phyloP scores from a whole-genome alignment of 2,329 filamentous ascomycete species.

The Proliferodiscus dingleyae region DNA sequence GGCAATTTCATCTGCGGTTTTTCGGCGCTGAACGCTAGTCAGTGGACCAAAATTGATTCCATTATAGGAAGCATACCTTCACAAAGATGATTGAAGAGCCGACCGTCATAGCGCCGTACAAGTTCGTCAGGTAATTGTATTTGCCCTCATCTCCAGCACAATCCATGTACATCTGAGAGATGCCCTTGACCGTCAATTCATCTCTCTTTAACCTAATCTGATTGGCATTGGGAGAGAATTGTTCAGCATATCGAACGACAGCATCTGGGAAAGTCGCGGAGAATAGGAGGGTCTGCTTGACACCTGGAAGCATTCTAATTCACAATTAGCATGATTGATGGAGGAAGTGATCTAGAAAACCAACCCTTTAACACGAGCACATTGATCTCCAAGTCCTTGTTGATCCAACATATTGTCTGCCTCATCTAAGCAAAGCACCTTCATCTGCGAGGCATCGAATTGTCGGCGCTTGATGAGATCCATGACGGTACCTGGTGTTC shows the following conservation, averaged over 20 bases:
- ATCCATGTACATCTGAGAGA: slow-evolving; percentile 97
- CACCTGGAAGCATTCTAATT: slow-evolving; percentile 63
- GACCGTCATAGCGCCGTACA: slow-evolving; percentile 94
- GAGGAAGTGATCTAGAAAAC: slow-evolving; percentile 29
- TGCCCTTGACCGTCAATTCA: slow-evolving; percentile 92
- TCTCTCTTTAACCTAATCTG: slow-evolving; percentile 82
- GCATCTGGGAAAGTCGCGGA: slow-evolving; percentile 93
- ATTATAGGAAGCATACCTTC: slow-evolving; percentile 50
- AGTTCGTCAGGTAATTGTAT: slow-evolving; percentile 81
- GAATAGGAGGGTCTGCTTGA: slow-evolving; percentile 86
- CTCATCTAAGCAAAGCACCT: slow-evolving; percentile 87
- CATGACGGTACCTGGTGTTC: slow-evolving; percentile 88
- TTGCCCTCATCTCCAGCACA: slow-evolving; percentile 78
- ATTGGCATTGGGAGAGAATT: slow-evolving; percentile 82
- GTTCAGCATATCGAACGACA: slow-evolving; percentile 76
- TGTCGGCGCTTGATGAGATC: slow-evolving; percentile 76
- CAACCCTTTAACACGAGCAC: slow-evolving; percentile 79
- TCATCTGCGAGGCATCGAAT: slow-evolving; percentile 67
- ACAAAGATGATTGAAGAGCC: slow-evolving; percentile 98
- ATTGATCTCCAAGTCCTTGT: slow-evolving; percentile 93
- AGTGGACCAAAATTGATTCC: background rate
- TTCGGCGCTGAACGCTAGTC: slow-evolving; percentile 58
- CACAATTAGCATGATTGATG: slow-evolving; percentile 11
- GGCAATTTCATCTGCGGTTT: slow-evolving; percentile 81
- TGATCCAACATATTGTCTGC: slow-evolving; percentile 98